Evolutionary conservation across 352 stramenopile species (phyloP), one percentile per base, ranked within the genome.

Genomic region (Globisporangium recalcitrans): DNA sequence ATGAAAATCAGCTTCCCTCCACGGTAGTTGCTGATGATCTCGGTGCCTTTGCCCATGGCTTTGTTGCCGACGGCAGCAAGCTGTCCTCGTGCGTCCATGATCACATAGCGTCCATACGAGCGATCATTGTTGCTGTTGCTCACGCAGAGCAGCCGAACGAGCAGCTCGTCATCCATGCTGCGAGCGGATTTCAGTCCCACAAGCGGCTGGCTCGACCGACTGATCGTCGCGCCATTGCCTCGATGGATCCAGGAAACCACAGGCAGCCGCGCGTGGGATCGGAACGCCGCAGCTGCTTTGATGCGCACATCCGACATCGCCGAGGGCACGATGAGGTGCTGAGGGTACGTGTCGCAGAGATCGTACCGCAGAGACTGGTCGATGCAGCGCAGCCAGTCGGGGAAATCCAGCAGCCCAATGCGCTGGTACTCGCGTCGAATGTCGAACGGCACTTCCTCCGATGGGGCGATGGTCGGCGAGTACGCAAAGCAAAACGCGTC

Each of bases 11-110:
- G 78, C 10, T 97, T 97, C 10, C 86, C 78, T 5, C 94, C 88
- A 11, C 82, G 76, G 75, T 99, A 99, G 74, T 98, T 97, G 63
- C 88, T 92, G 3, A 88, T 85, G 72, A 98, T 97, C 72, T 99
- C 96, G 4, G 96, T 98, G 38, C 96, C 96, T 77, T 97, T 98
- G 62, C 97, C 90, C 77, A 97, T 72, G 56, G 98, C 82, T 55
- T 91, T 96, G 57, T 95, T 91, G 7, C 85, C 86, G 10, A 97
- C 87, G 0, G 82, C 80, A 9, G 80, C 78, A 13, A 98, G 71
- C 52, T 98, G 86, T 27, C 82, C 78, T 0, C 86, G 80, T 16
- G 86, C 84, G 63, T 95, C 85, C 78, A 93, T 91, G 64, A 93
- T 96, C 59, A 91, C 61, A 64, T 91, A 91, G 1, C 78, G 77